Base-by-base conservation (phyloP, 2,329 filamentous ascomycete genomes). In the Xylariales sp. region DNA sequence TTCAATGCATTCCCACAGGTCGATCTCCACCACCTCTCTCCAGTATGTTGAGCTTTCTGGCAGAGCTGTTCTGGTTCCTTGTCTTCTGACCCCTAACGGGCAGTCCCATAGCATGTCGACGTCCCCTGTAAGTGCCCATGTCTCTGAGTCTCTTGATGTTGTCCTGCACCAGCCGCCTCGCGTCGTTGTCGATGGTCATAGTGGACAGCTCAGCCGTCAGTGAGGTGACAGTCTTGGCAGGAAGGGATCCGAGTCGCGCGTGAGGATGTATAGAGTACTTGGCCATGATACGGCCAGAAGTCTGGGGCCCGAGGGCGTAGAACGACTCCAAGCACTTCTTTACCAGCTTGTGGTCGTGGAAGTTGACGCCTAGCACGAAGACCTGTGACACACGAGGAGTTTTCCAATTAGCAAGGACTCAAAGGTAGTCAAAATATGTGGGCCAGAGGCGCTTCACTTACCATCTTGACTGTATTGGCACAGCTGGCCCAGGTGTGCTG, bases 181-280 rank as follows among this genome's bases (percentile, higher is more conserved):
- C 73, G 54, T 97, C 90, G 61, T 85, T 95, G 63, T 96, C 93
- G 53, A 97, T 88, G 43, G 85, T 95, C 88, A 98, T 90, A 38
- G 81, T 83, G 13, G 88, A 87, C 28, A 98, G 72, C 55, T 95
- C 88, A 35, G 85, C 85, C 16, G 85, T 93, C 43, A 98, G 72
- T 37, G 85, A 83, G 37, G 88, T 83, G 50, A 95, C 69, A 43
- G 88, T 90, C 59, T 85, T 81, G 42, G 83, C 79, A 30, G 79
- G 74, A 15, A 98, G 67, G 6, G 79, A 74, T 59, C 85, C 86
- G 50, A 97, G 72, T 56, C 82, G 85, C 48, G 87, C 85, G 40
- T 78, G 83, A 20, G 88, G 83, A 67, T 95, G 87, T 58, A 98
- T 94, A 52, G 83, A 83, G 68, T 88, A 84, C 56, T 88, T 90